Evolutionary conservation across 176 grass and related monocot genomes (phyloP).

Genomic region (Avena insularis): DNA sequence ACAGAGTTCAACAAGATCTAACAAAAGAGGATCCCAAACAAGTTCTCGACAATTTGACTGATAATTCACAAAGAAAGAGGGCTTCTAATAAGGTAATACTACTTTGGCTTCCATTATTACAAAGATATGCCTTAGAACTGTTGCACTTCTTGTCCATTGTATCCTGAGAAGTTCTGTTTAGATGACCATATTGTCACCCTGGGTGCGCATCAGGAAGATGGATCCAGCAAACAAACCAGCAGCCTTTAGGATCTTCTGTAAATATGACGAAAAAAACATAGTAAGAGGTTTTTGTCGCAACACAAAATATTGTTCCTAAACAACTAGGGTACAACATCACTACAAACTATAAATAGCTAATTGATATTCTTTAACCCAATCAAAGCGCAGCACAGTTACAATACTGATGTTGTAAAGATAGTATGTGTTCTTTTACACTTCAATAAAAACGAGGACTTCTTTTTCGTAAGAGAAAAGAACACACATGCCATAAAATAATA

Average conservation of each 20-base stretch:
- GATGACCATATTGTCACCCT: slow-evolving; percentile 57
- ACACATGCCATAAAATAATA: neutral
- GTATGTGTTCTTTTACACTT: neutral
- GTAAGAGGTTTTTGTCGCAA: neutral
- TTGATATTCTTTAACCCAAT: neutral
- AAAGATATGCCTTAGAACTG: neutral
- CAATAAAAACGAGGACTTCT: neutral
- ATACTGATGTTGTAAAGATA: neutral
- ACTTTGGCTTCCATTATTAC: slow-evolving; percentile 2
- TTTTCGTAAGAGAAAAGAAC: neutral
- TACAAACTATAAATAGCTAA: neutral
- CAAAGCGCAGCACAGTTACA: neutral
- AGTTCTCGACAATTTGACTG: neutral
- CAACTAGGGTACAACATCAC: neutral
- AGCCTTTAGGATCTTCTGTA: slow-evolving; percentile 55
- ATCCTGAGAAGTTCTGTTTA: slow-evolving; percentile 17
- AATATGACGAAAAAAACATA: neutral
- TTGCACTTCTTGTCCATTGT: neutral
- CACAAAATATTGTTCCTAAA: neutral
- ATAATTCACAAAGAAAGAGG: neutral
- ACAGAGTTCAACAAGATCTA: neutral
- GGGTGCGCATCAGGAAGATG: slow-evolving; percentile 60
- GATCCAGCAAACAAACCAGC: slow-evolving; percentile 61
- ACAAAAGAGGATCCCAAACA: neutral
- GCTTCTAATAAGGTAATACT: neutral